Percentiles rank a stretch among this genome's conserved stretches.
These are phyloP conservation scores for Dothidotthia symphoricarpi DNA, from an alignment of 2,329 filamentous ascomycete species.

Conservation along the genomic window DNA sequence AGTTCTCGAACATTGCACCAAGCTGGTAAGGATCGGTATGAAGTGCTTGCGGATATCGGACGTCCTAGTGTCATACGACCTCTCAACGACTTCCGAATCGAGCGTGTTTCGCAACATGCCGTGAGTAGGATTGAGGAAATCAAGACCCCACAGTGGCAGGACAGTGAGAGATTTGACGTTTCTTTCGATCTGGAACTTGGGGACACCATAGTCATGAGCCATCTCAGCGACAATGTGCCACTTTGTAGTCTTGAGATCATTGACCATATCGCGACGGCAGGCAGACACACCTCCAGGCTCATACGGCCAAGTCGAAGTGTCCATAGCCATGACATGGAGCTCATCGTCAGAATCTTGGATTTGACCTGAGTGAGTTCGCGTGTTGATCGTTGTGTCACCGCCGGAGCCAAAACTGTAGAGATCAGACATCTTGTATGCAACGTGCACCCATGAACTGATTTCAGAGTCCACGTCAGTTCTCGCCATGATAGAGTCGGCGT, in stretches of 20 bases:
- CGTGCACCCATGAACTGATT: slow-evolving; percentile 51
- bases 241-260: slow-evolving; percentile 44
- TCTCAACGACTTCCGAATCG: slow-evolving; percentile 41
- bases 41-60: slow-evolving; percentile 42
- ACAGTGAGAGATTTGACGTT: slow-evolving; percentile 46
- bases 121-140: slow-evolving; percentile 44
- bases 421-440: slow-evolving; percentile 52
- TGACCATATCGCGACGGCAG: slow-evolving; percentile 45
- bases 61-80: slow-evolving; percentile 36
- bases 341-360: slow-evolving; percentile 41
- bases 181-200: slow-evolving; percentile 33
- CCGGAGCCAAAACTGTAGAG: slow-evolving; percentile 53
- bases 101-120: slow-evolving; percentile 46
- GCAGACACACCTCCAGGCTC: slow-evolving; percentile 46
- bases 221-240: slow-evolving; percentile 47
- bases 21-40: slow-evolving; percentile 44
- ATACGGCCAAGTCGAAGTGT: slow-evolving; percentile 45
- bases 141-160: slow-evolving; percentile 46
- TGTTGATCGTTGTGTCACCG: slow-evolving; percentile 52
- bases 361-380: slow-evolving; percentile 44
- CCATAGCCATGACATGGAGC: slow-evolving; percentile 40
- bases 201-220: slow-evolving; percentile 44
- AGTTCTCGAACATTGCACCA: slow-evolving; percentile 37
- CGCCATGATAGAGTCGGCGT: slow-evolving; percentile 51
- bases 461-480: slow-evolving; percentile 51